These are phyloP conservation scores for Eimeria falciformis DNA, from an alignment of 169 alveolate species.

Conservation along the genomic window DNA sequence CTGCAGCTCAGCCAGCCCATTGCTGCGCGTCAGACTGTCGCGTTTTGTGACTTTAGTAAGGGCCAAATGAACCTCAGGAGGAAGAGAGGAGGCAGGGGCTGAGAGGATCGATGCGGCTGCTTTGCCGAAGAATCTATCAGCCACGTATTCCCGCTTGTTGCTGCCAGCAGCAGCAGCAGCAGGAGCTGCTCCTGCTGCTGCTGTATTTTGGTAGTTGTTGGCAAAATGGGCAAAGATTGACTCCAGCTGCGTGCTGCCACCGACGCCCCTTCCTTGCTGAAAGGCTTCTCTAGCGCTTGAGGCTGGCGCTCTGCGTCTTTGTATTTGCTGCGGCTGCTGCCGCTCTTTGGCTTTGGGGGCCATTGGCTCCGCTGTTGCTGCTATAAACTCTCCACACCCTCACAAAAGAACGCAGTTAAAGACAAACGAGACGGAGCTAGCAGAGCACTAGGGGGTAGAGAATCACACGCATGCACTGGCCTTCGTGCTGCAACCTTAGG, in stretches of 20 bases:
- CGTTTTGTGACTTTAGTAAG: slow-evolving; percentile 29
- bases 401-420: too few relatives aligned
- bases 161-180: not conserved
- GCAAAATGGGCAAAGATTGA: slow-evolving; percentile 54
- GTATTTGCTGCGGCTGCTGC: not conserved
- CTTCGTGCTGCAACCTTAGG: too few relatives aligned
- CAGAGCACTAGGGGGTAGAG: too few relatives aligned
- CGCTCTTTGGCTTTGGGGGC: not conserved
- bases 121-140: not conserved
- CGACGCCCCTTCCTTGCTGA: not conserved
- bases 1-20: slow-evolving; percentile 53
- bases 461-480: too few relatives aligned
- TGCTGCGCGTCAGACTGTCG: slow-evolving; percentile 33
- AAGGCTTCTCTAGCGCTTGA: not conserved
- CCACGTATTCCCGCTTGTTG: not conserved
- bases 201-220: not conserved
- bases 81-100: not conserved
- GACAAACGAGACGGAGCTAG: too few relatives aligned
- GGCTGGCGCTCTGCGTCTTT: not conserved
- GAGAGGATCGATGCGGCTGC: not conserved
- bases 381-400: not conserved
- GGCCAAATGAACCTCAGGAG: slow-evolving; percentile 9
- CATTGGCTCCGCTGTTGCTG: not conserved
- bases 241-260: slow-evolving; percentile 58
- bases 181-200: slow-evolving; percentile 3